These are phyloP conservation scores for Pyronema omphalodes DNA, from an alignment of 495 filamentous ascomycete genomes.

Conservation along the genomic window DNA sequence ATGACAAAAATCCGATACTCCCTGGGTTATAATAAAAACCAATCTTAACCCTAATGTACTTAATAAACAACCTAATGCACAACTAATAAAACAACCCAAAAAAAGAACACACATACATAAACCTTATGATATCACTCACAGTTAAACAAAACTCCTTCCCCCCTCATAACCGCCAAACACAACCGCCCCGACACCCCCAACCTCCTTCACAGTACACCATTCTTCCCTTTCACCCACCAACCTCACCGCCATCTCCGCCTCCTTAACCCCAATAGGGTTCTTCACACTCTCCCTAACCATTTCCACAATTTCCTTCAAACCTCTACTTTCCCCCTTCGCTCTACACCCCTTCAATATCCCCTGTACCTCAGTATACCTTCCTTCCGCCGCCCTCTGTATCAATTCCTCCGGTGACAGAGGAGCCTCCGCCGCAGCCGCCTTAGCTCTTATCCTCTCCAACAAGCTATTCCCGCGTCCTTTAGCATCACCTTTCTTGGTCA, in stretches of 20 bases:
- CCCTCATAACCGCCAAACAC: slow-evolving; percentile 11
- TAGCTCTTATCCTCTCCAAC: slow-evolving; percentile 18
- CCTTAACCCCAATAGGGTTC: slow-evolving; percentile 17
- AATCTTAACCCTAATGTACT: no score
- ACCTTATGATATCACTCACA: not conserved
- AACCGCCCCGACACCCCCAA: slow-evolving; percentile 17
- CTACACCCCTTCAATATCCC: slow-evolving; percentile 16
- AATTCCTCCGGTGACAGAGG: slow-evolving; percentile 14
- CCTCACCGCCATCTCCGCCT: slow-evolving; percentile 20
- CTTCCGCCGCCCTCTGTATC: slow-evolving; percentile 10
- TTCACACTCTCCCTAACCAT: slow-evolving; percentile 17
- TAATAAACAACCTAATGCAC: no score
- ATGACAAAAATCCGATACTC: no score
- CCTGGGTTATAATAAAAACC: no score
- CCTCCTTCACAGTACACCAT: slow-evolving; percentile 16
- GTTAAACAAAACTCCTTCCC: slow-evolving; percentile 10
- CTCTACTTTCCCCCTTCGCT: slow-evolving; percentile 14
- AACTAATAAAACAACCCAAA: no score
- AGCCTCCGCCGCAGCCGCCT: slow-evolving; percentile 14
- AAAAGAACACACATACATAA: no score
- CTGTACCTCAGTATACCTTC: slow-evolving; percentile 14
- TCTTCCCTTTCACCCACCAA: slow-evolving; percentile 15
- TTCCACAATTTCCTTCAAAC: slow-evolving; percentile 15
- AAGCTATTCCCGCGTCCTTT: slow-evolving; percentile 10
- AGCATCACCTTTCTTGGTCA: slow-evolving; percentile 6